Conservation (phyloP, 2,329 filamentous ascomycete species). For the Colletotrichum sp. region DNA sequence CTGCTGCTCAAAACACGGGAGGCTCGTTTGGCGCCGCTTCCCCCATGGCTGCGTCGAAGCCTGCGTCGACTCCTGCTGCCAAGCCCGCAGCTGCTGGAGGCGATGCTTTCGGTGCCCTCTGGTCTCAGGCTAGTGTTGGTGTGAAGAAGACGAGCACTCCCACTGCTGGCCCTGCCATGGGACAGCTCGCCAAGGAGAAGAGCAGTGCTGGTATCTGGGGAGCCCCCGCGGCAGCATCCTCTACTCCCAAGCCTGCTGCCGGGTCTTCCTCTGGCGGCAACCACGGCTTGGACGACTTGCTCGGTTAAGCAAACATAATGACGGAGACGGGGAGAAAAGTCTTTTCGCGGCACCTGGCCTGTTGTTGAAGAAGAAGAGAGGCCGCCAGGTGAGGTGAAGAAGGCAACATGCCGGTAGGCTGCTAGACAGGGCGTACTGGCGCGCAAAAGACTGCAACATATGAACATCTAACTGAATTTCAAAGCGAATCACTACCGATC, state of each 20-base stretch:
- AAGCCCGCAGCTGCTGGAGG: constrained; percentile 67
- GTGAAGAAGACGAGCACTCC: constrained; percentile 75
- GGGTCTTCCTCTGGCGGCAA: constrained; percentile 9
- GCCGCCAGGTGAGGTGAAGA: background rate
- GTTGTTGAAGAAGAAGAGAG: constrained; percentile 1
- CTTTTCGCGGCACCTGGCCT: background rate
- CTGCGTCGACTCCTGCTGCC: constrained; percentile 45
- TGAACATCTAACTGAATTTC: constrained; percentile 20
- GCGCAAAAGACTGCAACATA: constrained; percentile 39
- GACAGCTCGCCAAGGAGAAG: constrained; percentile 97
- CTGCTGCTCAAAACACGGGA: constrained; percentile 18
- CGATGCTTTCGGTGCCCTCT: constrained; percentile 90
- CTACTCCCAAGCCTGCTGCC: constrained; percentile 30
- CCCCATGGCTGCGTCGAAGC: constrained; percentile 50
- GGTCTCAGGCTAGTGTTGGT: constrained; percentile 75
- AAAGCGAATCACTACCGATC: background rate
- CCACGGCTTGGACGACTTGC: constrained; percentile 52
- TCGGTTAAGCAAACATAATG: constrained; percentile 38
- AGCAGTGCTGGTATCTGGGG: constrained; percentile 95
- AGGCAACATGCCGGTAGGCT: constrained; percentile 32
- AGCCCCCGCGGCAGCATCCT: constrained; percentile 56
- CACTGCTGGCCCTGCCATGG: constrained; percentile 77
- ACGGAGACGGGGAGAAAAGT: background rate
- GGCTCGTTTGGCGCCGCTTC: constrained; percentile 27
- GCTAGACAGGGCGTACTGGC: constrained; percentile 47